Conservation (phyloP, 441 rosid genomes). For the Populus hybrid region DNA sequence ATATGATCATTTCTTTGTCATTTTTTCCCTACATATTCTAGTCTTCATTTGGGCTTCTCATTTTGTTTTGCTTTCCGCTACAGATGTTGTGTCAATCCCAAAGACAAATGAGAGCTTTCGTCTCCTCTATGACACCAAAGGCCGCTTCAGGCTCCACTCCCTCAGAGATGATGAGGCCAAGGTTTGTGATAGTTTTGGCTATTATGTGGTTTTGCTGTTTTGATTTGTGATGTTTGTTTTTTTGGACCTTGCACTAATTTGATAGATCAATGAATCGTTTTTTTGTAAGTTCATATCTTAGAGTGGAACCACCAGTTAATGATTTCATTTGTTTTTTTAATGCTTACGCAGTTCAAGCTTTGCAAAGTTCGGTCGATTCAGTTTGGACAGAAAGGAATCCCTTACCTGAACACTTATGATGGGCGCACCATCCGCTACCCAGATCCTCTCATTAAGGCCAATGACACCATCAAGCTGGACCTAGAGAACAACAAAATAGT, state of each 20-base stretch:
- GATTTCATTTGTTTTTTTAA: neutral
- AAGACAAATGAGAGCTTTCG: conserved; percentile 66
- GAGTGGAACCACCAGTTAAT: neutral
- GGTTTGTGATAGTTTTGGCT: neutral
- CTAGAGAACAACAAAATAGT: conserved; percentile 60
- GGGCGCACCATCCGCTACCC: conserved; percentile 74
- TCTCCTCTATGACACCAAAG: conserved; percentile 71
- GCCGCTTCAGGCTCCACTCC: conserved; percentile 44
- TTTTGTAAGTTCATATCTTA: neutral
- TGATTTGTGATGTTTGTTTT: neutral
- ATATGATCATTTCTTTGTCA: no score
- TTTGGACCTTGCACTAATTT: neutral
- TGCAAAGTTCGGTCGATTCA: conserved; percentile 65
- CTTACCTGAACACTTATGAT: conserved; percentile 57
- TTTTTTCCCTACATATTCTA: no score
- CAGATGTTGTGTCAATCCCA: conserved; percentile 51
- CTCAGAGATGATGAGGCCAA: neutral
- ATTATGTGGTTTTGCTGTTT: neutral
- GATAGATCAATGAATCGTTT: neutral
- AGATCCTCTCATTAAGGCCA: conserved; percentile 62
- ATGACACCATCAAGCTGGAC: conserved; percentile 68
- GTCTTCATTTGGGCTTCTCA: neutral
- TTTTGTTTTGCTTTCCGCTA: neutral
- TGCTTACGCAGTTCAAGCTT: conserved; percentile 33
- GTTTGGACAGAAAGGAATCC: conserved; percentile 64